These are phyloP conservation scores for Salix koriyanagi DNA, from an alignment of 345 rosid species.

Conservation along the genomic window DNA sequence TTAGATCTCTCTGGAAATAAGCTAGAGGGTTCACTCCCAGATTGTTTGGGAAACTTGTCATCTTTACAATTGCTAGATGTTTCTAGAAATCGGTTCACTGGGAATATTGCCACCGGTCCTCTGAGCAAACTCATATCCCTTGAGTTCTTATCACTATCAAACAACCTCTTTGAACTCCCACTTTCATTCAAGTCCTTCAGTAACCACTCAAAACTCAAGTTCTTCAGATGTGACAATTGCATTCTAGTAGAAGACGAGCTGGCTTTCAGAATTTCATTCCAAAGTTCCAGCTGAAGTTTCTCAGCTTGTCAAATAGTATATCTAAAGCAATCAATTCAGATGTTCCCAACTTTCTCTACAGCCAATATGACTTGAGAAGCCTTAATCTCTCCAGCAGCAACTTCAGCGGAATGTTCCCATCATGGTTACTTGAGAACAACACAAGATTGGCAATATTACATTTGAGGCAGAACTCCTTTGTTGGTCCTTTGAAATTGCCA, in stretches of 20 bases:
- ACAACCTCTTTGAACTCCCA: no score
- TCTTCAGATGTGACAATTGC: no score
- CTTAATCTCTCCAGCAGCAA: not conserved
- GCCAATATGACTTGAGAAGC: conserved; percentile 2
- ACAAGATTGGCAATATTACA: fast-evolving
- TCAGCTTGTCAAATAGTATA: not conserved
- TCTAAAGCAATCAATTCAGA: not conserved
- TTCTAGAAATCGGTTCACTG: no score
- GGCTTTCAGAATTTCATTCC: not conserved
- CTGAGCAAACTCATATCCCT: no score
- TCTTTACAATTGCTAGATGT: conserved; percentile 5
- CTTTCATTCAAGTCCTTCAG: no score
- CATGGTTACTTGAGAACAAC: conserved; percentile 19
- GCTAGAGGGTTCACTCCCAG: not conserved
- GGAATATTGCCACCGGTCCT: no score
- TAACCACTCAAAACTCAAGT: no score
- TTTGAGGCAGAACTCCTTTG: not conserved
- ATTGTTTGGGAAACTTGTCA: conserved; percentile 11
- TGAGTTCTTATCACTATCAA: no score
- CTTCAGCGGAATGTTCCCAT: not conserved
- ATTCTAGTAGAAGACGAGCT: not conserved
- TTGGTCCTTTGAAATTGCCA: not conserved
- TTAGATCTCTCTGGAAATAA: not conserved
- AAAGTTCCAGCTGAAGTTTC: not conserved
- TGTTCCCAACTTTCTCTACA: conserved; percentile 1